Evolutionary conservation across 2,329 filamentous ascomycete genomes (phyloP), one percentile per base, ranked within the genome.

Genomic region (Hymenoscyphus fraxineus): DNA sequence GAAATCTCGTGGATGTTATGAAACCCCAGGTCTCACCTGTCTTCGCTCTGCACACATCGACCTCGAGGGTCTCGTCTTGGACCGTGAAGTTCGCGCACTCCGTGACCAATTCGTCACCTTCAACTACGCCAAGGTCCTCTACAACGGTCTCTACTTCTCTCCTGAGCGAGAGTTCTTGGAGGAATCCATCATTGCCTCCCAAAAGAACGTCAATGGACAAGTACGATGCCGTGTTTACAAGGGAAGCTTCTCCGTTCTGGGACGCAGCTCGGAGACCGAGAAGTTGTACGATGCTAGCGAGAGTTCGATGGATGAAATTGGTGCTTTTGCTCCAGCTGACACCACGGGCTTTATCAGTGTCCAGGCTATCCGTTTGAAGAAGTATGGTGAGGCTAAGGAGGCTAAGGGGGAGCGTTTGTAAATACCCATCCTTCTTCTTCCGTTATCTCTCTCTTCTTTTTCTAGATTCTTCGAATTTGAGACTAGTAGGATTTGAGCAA

Each of bases 1-100:
- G 72, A 93, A 93, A 82, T 88, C 84, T 70, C 86, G 91, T 73
- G 91, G 91, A 72, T 93, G 90, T 82, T 93, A 93, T 81, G 91
- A 93, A 74, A 73, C 73, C 39, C 71, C 72, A 27, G 73, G 72
- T 61, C 66, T 74, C 44, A 73, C 73, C 62, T 73, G 71, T 64
- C 70, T 76, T 31, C 73, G 74, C 38, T 67, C 70, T 55, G 74
- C 74, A 40, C 75, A 76, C 67, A 70, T 76, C 88, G 85, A 88
- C 73, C 78, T 87, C 60, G 85, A 89, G 74, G 87, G 87, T 74
- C 82, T 91, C 54, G 85, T 88, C 65, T 80, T 91, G 76, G 88
- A 90, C 76, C 82, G 85, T 69, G 83, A 89, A 75, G 85, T 91
- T 64, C 86, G 88, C 69, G 82, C 85, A 67, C 82, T 91, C 61